phyloP scores from a whole-genome alignment of 352 stramenopile species.

The Stephanocyclus meneghinianus region DNA sequence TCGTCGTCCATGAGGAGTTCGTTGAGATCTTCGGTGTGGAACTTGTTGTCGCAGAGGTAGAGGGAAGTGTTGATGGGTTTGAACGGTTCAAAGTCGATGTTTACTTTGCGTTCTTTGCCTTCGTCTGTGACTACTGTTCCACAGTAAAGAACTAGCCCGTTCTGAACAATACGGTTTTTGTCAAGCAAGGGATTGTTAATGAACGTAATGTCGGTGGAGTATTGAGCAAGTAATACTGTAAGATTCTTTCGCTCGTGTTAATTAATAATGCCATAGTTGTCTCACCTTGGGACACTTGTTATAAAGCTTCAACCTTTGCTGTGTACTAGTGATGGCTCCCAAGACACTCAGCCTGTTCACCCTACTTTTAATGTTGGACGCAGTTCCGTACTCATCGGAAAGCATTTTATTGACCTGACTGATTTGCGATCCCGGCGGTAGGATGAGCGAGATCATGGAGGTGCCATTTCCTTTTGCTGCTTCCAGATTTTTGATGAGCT shows the following conservation, averaged over 20 bases:
- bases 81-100: slow-evolving; percentile 99
- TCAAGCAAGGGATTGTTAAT: neutral
- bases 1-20: slow-evolving; percentile 99
- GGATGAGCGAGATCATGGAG: slow-evolving; percentile 99
- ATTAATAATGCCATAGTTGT: neutral
- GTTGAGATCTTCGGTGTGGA: slow-evolving; percentile 97
- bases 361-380: slow-evolving; percentile 99
- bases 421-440: slow-evolving; percentile 98
- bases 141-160: slow-evolving; percentile 99
- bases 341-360: slow-evolving; percentile 98
- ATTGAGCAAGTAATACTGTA: too few species aligned
- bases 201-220: neutral
- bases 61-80: slow-evolving; percentile 99
- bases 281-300: slow-evolving; percentile 88
- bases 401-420: slow-evolving; percentile 98
- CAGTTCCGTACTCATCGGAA: slow-evolving; percentile 98
- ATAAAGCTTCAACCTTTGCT: slow-evolving; percentile 99
- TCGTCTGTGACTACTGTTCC: slow-evolving; percentile 99
- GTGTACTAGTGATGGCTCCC: slow-evolving; percentile 97
- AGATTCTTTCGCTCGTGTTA: neutral
- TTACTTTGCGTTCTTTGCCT: slow-evolving; percentile 98
- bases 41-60: slow-evolving; percentile 99
- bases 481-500: slow-evolving; percentile 99
- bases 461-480: slow-evolving; percentile 92
- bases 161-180: slow-evolving; percentile 44